Conservation (phyloP, 106 monocot genomes). For the Posidonia australis region DNA sequence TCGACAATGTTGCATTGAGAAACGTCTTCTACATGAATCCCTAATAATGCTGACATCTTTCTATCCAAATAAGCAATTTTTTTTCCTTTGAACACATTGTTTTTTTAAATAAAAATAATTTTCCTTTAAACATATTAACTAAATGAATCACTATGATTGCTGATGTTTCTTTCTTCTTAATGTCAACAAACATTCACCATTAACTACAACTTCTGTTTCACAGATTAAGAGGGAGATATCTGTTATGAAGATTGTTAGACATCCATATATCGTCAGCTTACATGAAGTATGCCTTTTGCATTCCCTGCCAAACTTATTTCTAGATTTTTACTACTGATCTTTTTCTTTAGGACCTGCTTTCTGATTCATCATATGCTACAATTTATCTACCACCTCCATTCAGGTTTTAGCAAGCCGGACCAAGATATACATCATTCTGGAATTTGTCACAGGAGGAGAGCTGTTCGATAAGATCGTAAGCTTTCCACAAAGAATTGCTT, state of each 20-base stretch:
- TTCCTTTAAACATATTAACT: no score
- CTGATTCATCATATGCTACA: not conserved
- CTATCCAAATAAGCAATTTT: no score
- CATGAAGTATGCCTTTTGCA: slow-evolving; percentile 47
- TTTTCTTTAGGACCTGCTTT: no score
- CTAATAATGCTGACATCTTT: no score
- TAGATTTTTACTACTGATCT: not conserved
- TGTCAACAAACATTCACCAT: no score
- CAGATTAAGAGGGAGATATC: slow-evolving; percentile 97
- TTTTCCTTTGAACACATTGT: no score
- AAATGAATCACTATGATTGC: no score
- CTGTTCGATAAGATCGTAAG: slow-evolving; percentile 95
- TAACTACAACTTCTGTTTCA: not conserved
- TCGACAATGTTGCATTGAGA: no score
- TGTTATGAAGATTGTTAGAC: slow-evolving; percentile 95
- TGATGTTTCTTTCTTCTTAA: no score
- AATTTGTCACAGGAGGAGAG: slow-evolving; percentile 80
- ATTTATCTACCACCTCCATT: not conserved
- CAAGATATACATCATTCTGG: slow-evolving; percentile 90
- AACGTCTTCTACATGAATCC: no score
- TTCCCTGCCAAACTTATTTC: not conserved
- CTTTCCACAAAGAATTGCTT: not conserved
- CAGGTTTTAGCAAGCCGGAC: slow-evolving; percentile 84
- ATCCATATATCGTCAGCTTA: slow-evolving; percentile 74
- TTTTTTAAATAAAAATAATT: no score